phyloP scores from a whole-genome alignment of 345 rosid genomes.

The Barbarea vulgaris region DNA sequence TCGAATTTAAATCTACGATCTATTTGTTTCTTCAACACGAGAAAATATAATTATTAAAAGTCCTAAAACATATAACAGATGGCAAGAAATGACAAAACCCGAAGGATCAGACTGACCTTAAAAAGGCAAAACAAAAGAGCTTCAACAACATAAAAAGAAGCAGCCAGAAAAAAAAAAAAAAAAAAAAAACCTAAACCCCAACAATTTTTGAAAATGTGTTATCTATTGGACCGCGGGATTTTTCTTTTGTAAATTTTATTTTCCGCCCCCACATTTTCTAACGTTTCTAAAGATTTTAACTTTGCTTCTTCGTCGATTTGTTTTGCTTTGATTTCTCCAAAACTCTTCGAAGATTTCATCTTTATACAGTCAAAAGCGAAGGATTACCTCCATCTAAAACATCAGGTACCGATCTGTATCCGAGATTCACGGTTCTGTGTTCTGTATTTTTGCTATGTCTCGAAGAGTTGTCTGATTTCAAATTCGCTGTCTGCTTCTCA shows the following conservation, averaged over 20 bases:
- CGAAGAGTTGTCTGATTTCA: background rate
- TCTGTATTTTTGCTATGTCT: constrained; percentile 8
- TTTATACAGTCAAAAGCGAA: constrained; percentile 1
- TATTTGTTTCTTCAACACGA: constrained; percentile 4
- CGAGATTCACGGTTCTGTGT: constrained; percentile 19
- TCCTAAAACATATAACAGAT: background rate
- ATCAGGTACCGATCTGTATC: constrained; percentile 32
- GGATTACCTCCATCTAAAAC: background rate
- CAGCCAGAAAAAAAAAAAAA: too few species aligned
- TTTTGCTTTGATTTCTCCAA: constrained; percentile 4
- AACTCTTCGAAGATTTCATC: background rate
- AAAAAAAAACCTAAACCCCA: constrained; percentile 21
- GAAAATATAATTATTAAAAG: background rate
- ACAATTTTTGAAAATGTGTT: constrained; percentile 18
- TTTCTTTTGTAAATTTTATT: background rate
- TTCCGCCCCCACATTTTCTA: background rate
- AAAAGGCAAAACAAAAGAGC: constrained; percentile 17
- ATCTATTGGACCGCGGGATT: constrained; percentile 28
- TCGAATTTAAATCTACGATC: constrained; percentile 30
- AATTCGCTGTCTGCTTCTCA: background rate
- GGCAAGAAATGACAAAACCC: background rate
- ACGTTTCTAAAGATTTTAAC: background rate
- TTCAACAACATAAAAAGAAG: background rate
- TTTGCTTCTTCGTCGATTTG: constrained; percentile 8
- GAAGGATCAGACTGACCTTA: background rate